phyloP scores from a whole-genome alignment of 208 protist genomes.

The Novymonas esmeraldas region DNA sequence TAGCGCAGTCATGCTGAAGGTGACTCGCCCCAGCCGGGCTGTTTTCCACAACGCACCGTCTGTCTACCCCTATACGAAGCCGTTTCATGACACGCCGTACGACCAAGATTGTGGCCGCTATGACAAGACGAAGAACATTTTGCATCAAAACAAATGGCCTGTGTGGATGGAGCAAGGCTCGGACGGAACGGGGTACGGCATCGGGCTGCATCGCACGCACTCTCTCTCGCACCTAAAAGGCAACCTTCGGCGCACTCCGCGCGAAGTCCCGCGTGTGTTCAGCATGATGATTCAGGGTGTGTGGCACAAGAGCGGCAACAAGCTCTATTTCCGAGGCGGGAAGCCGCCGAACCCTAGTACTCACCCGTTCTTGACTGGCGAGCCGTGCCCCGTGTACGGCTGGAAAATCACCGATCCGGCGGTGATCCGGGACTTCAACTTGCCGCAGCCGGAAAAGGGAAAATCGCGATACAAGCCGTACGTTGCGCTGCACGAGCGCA shows the following conservation, averaged over 20 bases:
- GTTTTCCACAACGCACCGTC: slow-evolving; percentile 88
- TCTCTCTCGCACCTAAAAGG: slow-evolving; percentile 82
- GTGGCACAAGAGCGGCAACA: slow-evolving; percentile 90
- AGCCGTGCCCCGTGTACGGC: slow-evolving; percentile 90
- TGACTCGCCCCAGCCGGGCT: slow-evolving; percentile 30
- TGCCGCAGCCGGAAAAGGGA: slow-evolving; percentile 69
- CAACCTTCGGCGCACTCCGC: slow-evolving; percentile 63
- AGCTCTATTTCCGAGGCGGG: slow-evolving; percentile 88
- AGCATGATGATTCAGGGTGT: slow-evolving; percentile 92
- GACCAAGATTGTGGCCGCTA: slow-evolving; percentile 72
- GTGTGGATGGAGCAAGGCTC: slow-evolving; percentile 89
- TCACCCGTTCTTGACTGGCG: slow-evolving; percentile 89
- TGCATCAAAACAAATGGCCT: slow-evolving; percentile 60
- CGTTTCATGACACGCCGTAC: slow-evolving; percentile 89
- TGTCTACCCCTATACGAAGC: slow-evolving; percentile 85
- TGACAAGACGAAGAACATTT: slow-evolving; percentile 52
- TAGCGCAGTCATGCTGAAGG: slow-evolving; percentile 12
- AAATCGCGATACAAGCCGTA: slow-evolving; percentile 88
- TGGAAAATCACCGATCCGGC: slow-evolving; percentile 84
- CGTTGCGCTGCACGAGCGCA: slow-evolving; percentile 86
- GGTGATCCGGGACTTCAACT: slow-evolving; percentile 85
- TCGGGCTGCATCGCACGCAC: slow-evolving; percentile 83
- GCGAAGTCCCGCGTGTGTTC: slow-evolving; percentile 77
- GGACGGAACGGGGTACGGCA: slow-evolving; percentile 87
- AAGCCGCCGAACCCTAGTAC: slow-evolving; percentile 90